phyloP scores from a whole-genome alignment of 2,329 filamentous ascomycete genomes.

The Grosmannia serpens region DNA sequence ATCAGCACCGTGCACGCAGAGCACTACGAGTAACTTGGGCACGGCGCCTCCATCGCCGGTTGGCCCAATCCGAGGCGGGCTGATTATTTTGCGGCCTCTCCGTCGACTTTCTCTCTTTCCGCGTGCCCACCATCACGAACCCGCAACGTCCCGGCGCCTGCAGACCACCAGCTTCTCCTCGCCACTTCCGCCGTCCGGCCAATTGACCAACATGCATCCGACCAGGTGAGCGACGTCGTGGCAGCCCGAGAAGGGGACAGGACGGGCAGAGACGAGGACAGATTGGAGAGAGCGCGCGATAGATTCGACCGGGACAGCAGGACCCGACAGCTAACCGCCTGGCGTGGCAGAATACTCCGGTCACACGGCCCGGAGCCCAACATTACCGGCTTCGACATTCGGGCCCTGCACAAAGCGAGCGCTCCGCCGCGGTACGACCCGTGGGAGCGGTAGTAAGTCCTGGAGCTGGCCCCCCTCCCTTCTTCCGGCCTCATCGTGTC shows the following conservation, averaged over 20 bases:
- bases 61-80: conserved; percentile 12
- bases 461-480: not conserved
- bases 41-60: not conserved
- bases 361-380: conserved; percentile 49
- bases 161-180: not conserved
- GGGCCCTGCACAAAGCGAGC: conserved; percentile 63
- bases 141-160: conserved; percentile 3
- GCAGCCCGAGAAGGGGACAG: not conserved
- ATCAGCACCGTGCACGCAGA: no score
- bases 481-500: no score
- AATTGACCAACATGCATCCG: conserved; percentile 21
- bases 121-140: not conserved
- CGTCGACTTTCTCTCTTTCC: not conserved
- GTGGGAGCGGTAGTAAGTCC: conserved; percentile 51
- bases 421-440: conserved; percentile 52
- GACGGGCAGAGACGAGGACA: not conserved
- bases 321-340: not conserved
- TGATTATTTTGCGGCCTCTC: conserved; percentile 5
- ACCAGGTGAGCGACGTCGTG: conserved; percentile 18
- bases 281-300: not conserved
- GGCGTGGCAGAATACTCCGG: conserved; percentile 34
- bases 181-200: not conserved
- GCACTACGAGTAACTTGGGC: not conserved
- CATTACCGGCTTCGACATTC: conserved; percentile 87
- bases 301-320: not conserved